Base-by-base conservation (phyloP, 2,329 filamentous ascomycete genomes). In the Arthrobotrys conoides region DNA sequence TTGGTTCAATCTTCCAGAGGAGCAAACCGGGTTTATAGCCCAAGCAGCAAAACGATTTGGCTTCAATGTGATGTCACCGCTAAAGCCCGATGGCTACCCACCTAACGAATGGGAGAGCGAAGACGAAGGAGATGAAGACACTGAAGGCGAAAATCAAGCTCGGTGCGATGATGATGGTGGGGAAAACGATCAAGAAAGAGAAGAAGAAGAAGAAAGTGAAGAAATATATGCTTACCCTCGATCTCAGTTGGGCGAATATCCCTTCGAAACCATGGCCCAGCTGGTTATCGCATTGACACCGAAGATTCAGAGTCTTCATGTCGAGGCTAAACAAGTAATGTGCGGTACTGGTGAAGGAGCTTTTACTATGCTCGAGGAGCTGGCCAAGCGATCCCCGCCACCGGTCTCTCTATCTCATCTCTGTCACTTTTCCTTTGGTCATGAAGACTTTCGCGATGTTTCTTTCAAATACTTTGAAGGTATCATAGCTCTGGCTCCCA, bases 401-500 rank as follows among this genome's bases (percentile, higher is more conserved):
- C 30, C 22, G 3, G 6, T 48, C 8, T 75, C 63, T 12, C 33
- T 75, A 16, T 44, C 10, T 5, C 63, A 49, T 36, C 71, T 75
- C 24, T 27, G 10, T 3, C 14, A 48, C 24, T 64, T 75, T 16
- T 44, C 41, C 14, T 75, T 68, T 20, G 48, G 71, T 20, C 63
- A 75, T 41, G 55, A 68, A 16, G 55, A 63, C 18, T 18, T 1
- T 12, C 53, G 53, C 2, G 18, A 64, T 36, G 18, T 64, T 44
- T 49, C 51, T 9, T 63, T 75, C 36, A 59, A 48, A 9, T 69
- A 68, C 12, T 68, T 75, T 27, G 44, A 75, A 8, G 64, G 71
- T 22, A 30, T 75, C 2, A 33, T 75, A 18, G n/a, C 51, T 24
- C 30, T 69, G 36, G 63, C 71, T 10, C 71, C 71, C 5, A 75